Base-by-base conservation (phyloP, 495 filamentous ascomycete species). In the Daldinia grandis region DNA sequence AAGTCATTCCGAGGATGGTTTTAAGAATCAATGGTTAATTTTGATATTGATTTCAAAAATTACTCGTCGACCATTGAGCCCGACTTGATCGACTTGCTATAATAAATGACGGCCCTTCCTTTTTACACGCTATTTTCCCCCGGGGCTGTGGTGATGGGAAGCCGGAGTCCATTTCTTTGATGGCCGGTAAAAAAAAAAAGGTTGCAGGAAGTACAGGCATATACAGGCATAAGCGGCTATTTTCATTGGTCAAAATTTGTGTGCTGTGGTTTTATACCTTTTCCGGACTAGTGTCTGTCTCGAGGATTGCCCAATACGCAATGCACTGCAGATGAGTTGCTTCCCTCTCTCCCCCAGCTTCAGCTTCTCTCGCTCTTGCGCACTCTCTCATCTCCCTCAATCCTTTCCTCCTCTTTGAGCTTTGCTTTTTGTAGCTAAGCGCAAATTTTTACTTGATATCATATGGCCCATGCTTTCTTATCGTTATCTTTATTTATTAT, bases 241-340 rank as follows among this genome's bases (percentile, higher is more conserved):
- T 64, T 27, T 64, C 17, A 71, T 71, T 74, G 67, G 71, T 31
- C 25, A 5, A 35, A 67, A 55, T 30, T 53, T 47, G 27, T 67
- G 58, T 30, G 62, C 15, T 44, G n/a, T 60, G 58, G 54, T 27
- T 30, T 49, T 58, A 12, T 33, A 19, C 70, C 61, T 30, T 44
- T 68, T 68, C 19, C 31, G 61, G 64, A 21, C 58, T 68, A 68
- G 60, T 14, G 1, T 53, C 44, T 66, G 31, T 62, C 37, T 67
- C 55, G 58, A 71, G 62, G 51, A 73, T 66, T 72, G 69, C 53
- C 59, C 64, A 67, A 64, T 72, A 37, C 59, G 71, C 42, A 60
- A 61, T 58, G 53, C 17, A 37, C 25, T 58, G 53, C 69, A 62
- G 58, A 59, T 69, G 64, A 63, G 71, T 72, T 64, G 64, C 57